Base-by-base conservation (phyloP, 1,284 basidiomycete genomes). In the Sanghuangporus baumii region DNA sequence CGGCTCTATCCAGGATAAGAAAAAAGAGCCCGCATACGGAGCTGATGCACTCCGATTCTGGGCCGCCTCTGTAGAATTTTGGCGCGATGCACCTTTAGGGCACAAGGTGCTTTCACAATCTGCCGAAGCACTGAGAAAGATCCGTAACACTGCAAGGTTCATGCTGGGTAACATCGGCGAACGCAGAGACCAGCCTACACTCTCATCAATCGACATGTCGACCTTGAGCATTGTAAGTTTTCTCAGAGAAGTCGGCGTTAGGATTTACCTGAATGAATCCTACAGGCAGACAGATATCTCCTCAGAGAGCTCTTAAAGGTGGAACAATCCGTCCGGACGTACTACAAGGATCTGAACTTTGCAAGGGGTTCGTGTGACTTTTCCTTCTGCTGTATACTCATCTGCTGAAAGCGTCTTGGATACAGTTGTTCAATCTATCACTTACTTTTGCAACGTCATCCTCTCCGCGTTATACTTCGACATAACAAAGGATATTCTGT, bases 1-100 rank as follows among this genome's bases (percentile, higher is more conserved):
- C 43, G 16, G 7, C 43, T 46, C 16, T 26, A 2, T 12, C 12
- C 67, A 93, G 89, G 78, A 90, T 69, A 79, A 81, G 69, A 88
- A 85, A 68, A 85, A 81, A 65, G 78, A 88, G 43, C 89, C 93
- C 0, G 86, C 86, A 0, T 92, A 94, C 71, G 96, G 97, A 0
- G 81, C 91, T 3, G 96, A 98, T 70, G 84, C 91, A 0, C 79
- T 99, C 31, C 85, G 97, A 5, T 78, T 97, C 14, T 99, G 97
- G 96, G 92, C 85, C 3, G 94, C 94, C 0, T 91, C 91, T 0
- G 89, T 93, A 20, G 96, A 98, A 69, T 97, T 93, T 70, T 91
- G 91, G 70, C 84, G 84, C 36, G 96, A 99, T 73, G 91, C 92
- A 72, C 85, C 91, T 1, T 89, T 99, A 59, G 92, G 96, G 0